Evolutionary conservation across 2,329 filamentous ascomycete genomes (phyloP).

Genomic region (Ophiosphaerella herpotricha): DNA sequence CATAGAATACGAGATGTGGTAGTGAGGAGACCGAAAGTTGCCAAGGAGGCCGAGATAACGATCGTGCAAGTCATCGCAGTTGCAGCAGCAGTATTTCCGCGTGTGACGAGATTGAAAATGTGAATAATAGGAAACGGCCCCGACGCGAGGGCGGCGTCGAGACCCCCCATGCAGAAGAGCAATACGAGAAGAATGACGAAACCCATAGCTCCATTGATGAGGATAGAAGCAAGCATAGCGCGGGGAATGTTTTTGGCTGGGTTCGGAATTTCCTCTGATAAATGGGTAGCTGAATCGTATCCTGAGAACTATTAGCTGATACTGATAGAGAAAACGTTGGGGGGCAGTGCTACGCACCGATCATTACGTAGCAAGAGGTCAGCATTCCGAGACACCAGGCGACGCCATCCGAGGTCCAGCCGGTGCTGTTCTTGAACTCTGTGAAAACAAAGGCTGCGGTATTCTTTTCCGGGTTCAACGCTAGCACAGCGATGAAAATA

Average conservation of each 20-base stretch:
- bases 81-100: conserved; percentile 32
- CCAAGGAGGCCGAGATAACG: conserved; percentile 29
- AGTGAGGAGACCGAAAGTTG: conserved; percentile 34
- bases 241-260: conserved; percentile 25
- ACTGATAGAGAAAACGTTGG: background rate
- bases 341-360: conserved; percentile 38
- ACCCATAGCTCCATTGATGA: conserved; percentile 43
- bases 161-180: conserved; percentile 36
- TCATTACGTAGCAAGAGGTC: conserved; percentile 44
- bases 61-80: conserved; percentile 45
- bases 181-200: conserved; percentile 37
- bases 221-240: conserved; percentile 39
- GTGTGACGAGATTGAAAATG: conserved; percentile 29
- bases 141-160: conserved; percentile 19
- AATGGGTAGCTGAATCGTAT: conserved; percentile 35
- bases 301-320: conserved; percentile 22
- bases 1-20: conserved; percentile 38
- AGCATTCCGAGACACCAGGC: conserved; percentile 34
- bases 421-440: conserved; percentile 44
- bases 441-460: conserved; percentile 30
- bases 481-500: conserved; percentile 50
- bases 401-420: conserved; percentile 48
- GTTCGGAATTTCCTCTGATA: conserved; percentile 23
- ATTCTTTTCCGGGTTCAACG: conserved; percentile 48
- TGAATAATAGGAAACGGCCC: conserved; percentile 42